Percentiles rank a stretch among this genome's conserved stretches.
These are phyloP conservation scores for Iris pallida DNA, from an alignment of 116 monocot species.

Conservation along the genomic window DNA sequence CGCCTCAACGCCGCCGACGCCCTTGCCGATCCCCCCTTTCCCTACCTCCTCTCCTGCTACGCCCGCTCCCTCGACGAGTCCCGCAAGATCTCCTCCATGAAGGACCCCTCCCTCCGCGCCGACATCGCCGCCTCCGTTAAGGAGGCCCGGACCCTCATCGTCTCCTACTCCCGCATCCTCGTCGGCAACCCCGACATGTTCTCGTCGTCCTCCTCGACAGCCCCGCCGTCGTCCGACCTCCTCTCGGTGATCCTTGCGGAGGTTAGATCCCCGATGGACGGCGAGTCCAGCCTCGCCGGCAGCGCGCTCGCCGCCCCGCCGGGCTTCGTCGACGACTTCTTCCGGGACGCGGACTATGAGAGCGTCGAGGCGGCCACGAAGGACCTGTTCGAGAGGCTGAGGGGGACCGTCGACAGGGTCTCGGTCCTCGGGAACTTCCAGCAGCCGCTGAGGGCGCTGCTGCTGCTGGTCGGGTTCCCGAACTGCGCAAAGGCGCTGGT, in stretches of 20 bases:
- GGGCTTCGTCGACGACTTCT: conserved; percentile 85
- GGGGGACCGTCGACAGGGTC: conserved; percentile 52
- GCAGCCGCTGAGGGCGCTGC: conserved; percentile 74
- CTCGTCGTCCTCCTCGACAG: not conserved
- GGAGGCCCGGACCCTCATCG: conserved; percentile 39
- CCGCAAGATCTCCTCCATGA: conserved; percentile 63
- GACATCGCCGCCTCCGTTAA: conserved; percentile 51
- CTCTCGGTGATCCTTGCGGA: conserved; percentile 50
- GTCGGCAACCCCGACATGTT: conserved; percentile 81
- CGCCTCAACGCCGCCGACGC: conserved; percentile 51
- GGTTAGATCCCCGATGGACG: conserved; percentile 28
- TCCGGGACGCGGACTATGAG: conserved; percentile 59
- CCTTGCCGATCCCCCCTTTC: conserved; percentile 37
- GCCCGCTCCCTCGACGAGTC: conserved; percentile 62
- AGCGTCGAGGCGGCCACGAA: conserved; percentile 56
- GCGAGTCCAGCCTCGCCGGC: conserved; percentile 29
- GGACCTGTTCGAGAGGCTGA: conserved; percentile 57
- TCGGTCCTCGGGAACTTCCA: conserved; percentile 85
- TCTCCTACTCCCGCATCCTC: conserved; percentile 70
- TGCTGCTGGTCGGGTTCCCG: conserved; percentile 50
- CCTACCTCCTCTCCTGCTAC: conserved; percentile 57
- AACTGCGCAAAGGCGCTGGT: conserved; percentile 77
- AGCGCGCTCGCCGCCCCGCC: conserved; percentile 34
- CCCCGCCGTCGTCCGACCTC: conserved; percentile 19
- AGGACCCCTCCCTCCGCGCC: conserved; percentile 52